Base-by-base conservation (phyloP, 148 eudicot genomes). In the Talinum fruticosum region DNA sequence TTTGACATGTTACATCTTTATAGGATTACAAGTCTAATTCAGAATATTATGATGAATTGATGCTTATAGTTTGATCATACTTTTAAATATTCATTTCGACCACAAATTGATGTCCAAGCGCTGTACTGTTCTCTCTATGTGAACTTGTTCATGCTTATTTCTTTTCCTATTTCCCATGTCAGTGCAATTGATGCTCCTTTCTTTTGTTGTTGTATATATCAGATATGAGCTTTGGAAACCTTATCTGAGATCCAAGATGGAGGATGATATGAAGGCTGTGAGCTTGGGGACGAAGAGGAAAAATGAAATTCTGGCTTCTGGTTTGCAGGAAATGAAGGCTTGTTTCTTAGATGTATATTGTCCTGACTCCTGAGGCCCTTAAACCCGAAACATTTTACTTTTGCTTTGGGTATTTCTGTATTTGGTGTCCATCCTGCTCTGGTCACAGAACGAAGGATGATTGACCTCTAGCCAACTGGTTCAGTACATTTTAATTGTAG, bases 141-240 rank as follows among this genome's bases (percentile, higher is more conserved):
- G 71, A 75, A 75, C 36, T 23, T n/a, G 26, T 54, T 38, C 69
- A 15, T 29, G 54, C 44, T 34, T 35, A 1, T 76, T 51, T 53
- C 6, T n/a, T 12, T 14, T 38, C 32, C 37, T 71, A 10, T 41
- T 69, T 24, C 5, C 32, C 1, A n/a, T 70, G 53, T 29, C 71
- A 37, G 19, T 62, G 29, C 66, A 57, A 74, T 51, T 67, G 69
- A 45, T 44, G 45, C 69, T 36, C 62, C 36, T 51, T 30, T 49
- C 34, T 28, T 12, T 74, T 38, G 26, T 35, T 45, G 76, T 41
- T 53, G 49, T 79, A 66, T 28, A 45, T 65, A 69, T 45, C 88
- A 94, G 97, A 54, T 88, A 93, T 83, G 97, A 91, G 86, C 86
- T 96, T 36, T 96, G 99, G 99, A 96, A 96, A 81, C 99, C 99